A percentile compares a stretch with the other conserved stretches of the same genome.
Conservation (phyloP, 2,329 filamentous ascomycete genomes). For the Fusarium sp. region DNA sequence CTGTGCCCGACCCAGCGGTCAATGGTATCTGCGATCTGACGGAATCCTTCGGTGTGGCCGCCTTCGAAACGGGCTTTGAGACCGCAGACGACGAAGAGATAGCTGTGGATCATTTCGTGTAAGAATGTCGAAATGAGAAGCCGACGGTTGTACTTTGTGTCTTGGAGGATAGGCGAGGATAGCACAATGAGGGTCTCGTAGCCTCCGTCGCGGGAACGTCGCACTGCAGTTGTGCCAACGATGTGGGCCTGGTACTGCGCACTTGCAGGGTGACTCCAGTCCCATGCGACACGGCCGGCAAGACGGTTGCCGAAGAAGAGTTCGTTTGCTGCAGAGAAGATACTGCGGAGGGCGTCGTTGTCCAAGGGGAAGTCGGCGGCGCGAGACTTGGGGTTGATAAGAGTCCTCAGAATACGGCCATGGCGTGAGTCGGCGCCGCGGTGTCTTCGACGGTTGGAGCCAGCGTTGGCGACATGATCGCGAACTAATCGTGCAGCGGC, state of each 20-base stretch:
- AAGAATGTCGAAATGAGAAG: conserved; percentile 74
- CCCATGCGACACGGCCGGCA: conserved; percentile 70
- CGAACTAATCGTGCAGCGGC: conserved; percentile 64
- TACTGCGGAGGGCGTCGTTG: conserved; percentile 67
- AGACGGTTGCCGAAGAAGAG: conserved; percentile 72
- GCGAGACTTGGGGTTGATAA: conserved; percentile 65
- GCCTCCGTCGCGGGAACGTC: conserved; percentile 61
- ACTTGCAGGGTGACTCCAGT: conserved; percentile 68
- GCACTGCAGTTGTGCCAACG: conserved; percentile 73
- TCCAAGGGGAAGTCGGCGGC: conserved; percentile 66
- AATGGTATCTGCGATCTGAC: conserved; percentile 69
- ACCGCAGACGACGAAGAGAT: conserved; percentile 73
- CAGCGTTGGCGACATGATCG: conserved; percentile 58
- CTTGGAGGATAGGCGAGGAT: conserved; percentile 69
- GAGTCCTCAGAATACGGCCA: conserved; percentile 68
- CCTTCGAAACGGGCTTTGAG: conserved; percentile 67
- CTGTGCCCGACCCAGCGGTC: conserved; percentile 71
- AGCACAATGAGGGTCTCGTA: conserved; percentile 74
- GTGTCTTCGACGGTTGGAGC: conserved; percentile 53
- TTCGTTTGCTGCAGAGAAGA: conserved; percentile 72
- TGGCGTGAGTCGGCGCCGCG: conserved; percentile 64
- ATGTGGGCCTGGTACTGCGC: conserved; percentile 66
- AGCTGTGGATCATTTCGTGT: conserved; percentile 76
- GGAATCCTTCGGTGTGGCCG: conserved; percentile 72
- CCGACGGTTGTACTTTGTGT: conserved; percentile 68